phyloP scores from a whole-genome alignment of 345 rosid genomes.

The Citrus glauca region DNA sequence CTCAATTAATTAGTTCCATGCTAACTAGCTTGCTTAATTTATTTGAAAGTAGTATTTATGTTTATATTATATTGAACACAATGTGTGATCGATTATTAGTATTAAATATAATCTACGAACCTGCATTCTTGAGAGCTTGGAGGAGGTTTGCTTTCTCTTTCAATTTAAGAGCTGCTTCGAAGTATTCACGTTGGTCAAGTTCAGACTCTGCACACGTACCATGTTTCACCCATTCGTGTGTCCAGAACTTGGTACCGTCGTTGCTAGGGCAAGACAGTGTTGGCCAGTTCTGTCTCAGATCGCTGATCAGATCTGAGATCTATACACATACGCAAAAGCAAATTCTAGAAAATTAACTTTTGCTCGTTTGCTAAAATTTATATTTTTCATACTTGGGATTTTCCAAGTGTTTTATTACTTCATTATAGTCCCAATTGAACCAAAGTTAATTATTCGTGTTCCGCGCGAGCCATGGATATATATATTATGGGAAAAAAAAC shows the following conservation, averaged over 20 bases:
- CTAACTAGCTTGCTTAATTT: neutral
- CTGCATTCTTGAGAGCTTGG: constrained; percentile 40
- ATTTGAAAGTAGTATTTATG: neutral
- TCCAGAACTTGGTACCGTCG: constrained; percentile 63
- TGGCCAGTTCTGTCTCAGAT: constrained; percentile 59
- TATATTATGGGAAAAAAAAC: too few relatives aligned
- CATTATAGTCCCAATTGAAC: too few relatives aligned
- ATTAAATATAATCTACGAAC: constrained; percentile 15
- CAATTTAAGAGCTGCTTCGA: constrained; percentile 49
- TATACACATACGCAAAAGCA: constrained; percentile 6
- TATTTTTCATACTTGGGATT: too few relatives aligned
- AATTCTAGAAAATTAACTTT: too few relatives aligned
- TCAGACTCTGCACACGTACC: constrained; percentile 79
- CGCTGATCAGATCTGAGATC: constrained; percentile 53
- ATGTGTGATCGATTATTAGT: too few relatives aligned
- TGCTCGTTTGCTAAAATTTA: too few relatives aligned
- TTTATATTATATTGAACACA: too few relatives aligned
- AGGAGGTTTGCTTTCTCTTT: constrained; percentile 54
- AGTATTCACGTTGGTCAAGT: constrained; percentile 66
- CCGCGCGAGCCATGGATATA: too few relatives aligned
- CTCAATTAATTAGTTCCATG: neutral
- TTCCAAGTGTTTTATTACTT: too few relatives aligned
- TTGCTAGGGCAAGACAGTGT: constrained; percentile 70
- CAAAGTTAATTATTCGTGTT: too few relatives aligned
- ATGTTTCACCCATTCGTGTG: constrained; percentile 82